Evolutionary conservation across 176 grass and related monocot species (phyloP).

Genomic region (Oryza coarctata): DNA sequence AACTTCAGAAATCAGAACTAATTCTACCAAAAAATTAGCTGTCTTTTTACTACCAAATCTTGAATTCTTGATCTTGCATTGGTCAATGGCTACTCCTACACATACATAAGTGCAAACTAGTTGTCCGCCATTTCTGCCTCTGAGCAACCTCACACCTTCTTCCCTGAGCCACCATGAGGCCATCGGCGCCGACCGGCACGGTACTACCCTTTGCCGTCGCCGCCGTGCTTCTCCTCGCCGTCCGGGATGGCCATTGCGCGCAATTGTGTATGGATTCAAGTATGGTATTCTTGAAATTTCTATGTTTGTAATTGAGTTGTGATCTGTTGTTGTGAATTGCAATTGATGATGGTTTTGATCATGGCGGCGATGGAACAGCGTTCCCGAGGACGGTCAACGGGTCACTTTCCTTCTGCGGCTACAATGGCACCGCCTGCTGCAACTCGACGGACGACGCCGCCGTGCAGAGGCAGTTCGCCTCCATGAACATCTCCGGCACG

Average conservation of each 20-base stretch:
- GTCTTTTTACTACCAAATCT: background rate
- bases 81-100: constrained; percentile 38
- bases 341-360: constrained; percentile 9
- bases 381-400: constrained; percentile 56
- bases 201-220: constrained; percentile 15
- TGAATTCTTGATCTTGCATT: background rate
- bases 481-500: constrained; percentile 73
- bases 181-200: background rate
- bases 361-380: constrained; percentile 29
- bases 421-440: constrained; percentile 83
- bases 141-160: constrained; percentile 4
- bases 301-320: background rate
- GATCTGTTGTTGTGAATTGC: background rate
- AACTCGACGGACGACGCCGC: constrained; percentile 63
- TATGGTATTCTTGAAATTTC: constrained; percentile 13
- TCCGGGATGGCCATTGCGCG: constrained; percentile 36
- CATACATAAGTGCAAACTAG: constrained; percentile 24
- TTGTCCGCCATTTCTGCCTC: background rate
- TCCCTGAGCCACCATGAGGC: constrained; percentile 35
- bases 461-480: constrained; percentile 50
- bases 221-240: constrained; percentile 35
- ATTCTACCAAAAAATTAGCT: background rate
- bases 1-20: background rate
- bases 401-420: constrained; percentile 70
- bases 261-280: constrained; percentile 66